Evolutionary conservation across 2,329 filamentous ascomycete genomes (phyloP).

Genomic region (Clarireedia sp.): DNA sequence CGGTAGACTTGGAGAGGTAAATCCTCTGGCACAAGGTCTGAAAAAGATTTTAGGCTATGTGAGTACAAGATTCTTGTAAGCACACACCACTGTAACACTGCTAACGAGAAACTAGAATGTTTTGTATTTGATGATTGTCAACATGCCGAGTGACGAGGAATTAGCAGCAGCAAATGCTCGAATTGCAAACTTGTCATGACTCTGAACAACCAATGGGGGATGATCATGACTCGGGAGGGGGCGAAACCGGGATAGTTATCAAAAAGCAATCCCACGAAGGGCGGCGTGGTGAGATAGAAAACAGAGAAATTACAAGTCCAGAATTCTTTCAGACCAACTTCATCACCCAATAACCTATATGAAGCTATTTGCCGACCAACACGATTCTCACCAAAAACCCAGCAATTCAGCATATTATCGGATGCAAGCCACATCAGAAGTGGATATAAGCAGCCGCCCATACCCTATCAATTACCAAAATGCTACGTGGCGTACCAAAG

Average conservation of each 20-base stretch:
- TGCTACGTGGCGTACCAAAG: conserved; percentile 1
- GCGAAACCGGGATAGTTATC: background rate
- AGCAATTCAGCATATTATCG: background rate
- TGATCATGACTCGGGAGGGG: background rate
- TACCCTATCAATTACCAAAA: too few relatives aligned
- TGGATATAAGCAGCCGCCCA: background rate
- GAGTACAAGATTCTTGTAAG: background rate
- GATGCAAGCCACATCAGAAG: background rate
- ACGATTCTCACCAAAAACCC: too few relatives aligned
- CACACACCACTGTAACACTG: background rate
- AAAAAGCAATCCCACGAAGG: background rate
- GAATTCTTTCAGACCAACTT: background rate
- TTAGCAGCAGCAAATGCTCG: background rate
- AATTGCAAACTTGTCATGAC: background rate
- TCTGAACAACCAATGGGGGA: too few relatives aligned
- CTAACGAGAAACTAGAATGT: background rate
- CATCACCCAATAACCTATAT: background rate
- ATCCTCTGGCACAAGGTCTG: background rate
- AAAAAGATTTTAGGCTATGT: background rate
- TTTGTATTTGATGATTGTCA: background rate
- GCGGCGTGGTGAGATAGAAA: too few relatives aligned
- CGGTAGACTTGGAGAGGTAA: background rate
- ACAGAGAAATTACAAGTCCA: too few relatives aligned
- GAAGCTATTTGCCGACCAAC: background rate
- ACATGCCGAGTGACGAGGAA: background rate